A percentile compares a stretch with the other conserved stretches of the same genome.
Conservation (phyloP, 305 asterid genomes). For the Lippia alba region DNA sequence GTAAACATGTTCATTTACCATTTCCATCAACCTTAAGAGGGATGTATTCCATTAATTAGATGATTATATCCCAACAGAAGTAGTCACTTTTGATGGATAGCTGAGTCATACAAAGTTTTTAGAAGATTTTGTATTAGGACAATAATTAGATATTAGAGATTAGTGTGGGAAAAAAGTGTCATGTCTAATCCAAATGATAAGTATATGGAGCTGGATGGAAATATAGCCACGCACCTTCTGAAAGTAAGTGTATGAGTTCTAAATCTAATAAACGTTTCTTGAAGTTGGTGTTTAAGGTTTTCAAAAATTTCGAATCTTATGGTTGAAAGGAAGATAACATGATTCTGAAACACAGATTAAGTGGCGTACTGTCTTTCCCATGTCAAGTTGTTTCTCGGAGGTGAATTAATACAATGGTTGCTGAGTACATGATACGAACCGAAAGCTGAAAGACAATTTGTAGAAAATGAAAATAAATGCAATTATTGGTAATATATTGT, state of each 20-base stretch:
- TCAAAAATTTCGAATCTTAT: no score
- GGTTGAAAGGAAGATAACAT: not conserved
- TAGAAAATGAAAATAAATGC: no score
- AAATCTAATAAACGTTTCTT: slow-evolving; percentile 3
- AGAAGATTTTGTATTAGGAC: not conserved
- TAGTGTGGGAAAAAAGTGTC: not conserved
- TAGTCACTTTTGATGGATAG: slow-evolving; percentile 25
- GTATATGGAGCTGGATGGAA: not conserved
- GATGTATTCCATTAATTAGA: slow-evolving; percentile 23
- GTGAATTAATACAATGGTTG: slow-evolving; percentile 1
- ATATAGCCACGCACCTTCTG: not conserved
- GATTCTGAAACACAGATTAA: slow-evolving; percentile 9
- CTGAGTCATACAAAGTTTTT: slow-evolving; percentile 1
- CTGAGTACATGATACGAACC: no score
- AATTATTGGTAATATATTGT: no score
- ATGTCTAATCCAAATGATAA: slow-evolving; percentile 1
- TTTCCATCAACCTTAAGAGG: slow-evolving; percentile 18
- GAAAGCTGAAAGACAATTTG: no score
- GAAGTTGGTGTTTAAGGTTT: slow-evolving; percentile 24
- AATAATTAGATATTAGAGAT: not conserved
- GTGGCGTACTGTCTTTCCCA: slow-evolving; percentile 11
- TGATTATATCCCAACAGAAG: not conserved
- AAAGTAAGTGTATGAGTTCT: slow-evolving; percentile 2
- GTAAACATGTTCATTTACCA: slow-evolving; percentile 45
- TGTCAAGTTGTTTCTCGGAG: slow-evolving; percentile 5